Evolutionary conservation across 2,329 filamentous ascomycete genomes (phyloP), one percentile per base, ranked within the genome.

Genomic region (Simplicillium sp.): DNA sequence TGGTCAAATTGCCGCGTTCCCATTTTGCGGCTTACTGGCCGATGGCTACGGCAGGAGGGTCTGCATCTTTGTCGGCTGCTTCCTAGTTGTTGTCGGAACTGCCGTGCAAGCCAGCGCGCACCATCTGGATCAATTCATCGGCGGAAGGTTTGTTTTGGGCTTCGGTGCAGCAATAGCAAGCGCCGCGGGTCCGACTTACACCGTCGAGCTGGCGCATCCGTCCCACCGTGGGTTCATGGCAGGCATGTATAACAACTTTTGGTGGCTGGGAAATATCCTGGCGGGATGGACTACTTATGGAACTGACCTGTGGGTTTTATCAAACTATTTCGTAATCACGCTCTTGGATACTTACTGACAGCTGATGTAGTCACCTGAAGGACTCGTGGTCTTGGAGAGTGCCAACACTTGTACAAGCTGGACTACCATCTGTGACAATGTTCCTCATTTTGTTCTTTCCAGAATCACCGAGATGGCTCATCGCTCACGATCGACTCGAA

Each of bases 121-220:
- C 36, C 62, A 59, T 31, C 62, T 70, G 1, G 62, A 59, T 4
- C 68, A 72, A 43, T 79, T 80, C 53, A 73, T 80, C 53, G 73
- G 60, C 3, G 69, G 71, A 5, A 59, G 71, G 17, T 73, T 74
- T 47, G 49, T 75, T 7, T 62, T 75, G 5, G 72, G 71, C 2
- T 73, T 75, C 37, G 78, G 78, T 20, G 75, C 77, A 28, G 67
- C 73, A 6, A 75, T 82, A 40, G 72, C 73, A 3, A 70, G 72
- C 2, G 71, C 73, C 8, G 75, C 77, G 3, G 77, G 71, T 1
- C 78, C 78, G 0, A 70, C 75, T 6, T 82, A 80, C 52, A 72
- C 73, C 3, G 74, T 77, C 34, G 79, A 83, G 51, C 67, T 80
- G 33, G 68, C 76, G 0, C 79, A 82, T 49, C 79, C 79, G 1